A percentile compares a stretch with the other conserved stretches of the same genome.
These are phyloP conservation scores for Myxozyma neglecta DNA, from an alignment of 805 yeast genomes.

Conservation along the genomic window DNA sequence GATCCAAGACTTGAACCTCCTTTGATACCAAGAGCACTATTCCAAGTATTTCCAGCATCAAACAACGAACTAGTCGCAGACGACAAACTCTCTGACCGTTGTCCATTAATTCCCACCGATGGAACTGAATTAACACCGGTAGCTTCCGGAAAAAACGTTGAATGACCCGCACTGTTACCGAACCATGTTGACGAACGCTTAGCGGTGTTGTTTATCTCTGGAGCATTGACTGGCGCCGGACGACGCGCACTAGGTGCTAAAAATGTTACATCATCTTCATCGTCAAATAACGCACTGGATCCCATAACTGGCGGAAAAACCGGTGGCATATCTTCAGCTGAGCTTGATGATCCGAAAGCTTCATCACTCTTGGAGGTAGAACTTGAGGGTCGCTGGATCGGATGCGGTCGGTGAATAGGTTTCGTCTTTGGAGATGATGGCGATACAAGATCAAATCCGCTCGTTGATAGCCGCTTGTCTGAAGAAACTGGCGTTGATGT, in stretches of 20 bases:
- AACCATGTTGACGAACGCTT: constrained; percentile 11
- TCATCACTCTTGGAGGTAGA: constrained; percentile 20
- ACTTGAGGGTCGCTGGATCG: constrained; percentile 28
- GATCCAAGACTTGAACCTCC: neutral
- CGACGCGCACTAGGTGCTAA: constrained; percentile 22
- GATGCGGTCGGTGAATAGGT: constrained; percentile 27
- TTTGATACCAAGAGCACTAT: constrained; percentile 19
- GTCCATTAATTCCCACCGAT: neutral
- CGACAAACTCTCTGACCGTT: neutral
- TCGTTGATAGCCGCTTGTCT: constrained; percentile 7
- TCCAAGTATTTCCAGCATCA: constrained; percentile 19
- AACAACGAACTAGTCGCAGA: constrained; percentile 7
- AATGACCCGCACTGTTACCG: constrained; percentile 19
- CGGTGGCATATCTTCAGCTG: constrained; percentile 5
- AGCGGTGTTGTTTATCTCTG: neutral
- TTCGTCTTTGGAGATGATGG: constrained; percentile 14
- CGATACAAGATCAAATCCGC: neutral
- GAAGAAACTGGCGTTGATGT: constrained; percentile 6
- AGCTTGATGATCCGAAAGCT: constrained; percentile 4
- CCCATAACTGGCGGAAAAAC: constrained; percentile 20
- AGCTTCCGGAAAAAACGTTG: constrained; percentile 24
- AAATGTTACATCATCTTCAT: constrained; percentile 17
- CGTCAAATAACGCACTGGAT: constrained; percentile 21
- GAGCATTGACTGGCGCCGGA: constrained; percentile 1
- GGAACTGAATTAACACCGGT: neutral